These are phyloP conservation scores for Cyberlindnera amylophila DNA, from an alignment of 805 yeast species.

Conservation along the genomic window DNA sequence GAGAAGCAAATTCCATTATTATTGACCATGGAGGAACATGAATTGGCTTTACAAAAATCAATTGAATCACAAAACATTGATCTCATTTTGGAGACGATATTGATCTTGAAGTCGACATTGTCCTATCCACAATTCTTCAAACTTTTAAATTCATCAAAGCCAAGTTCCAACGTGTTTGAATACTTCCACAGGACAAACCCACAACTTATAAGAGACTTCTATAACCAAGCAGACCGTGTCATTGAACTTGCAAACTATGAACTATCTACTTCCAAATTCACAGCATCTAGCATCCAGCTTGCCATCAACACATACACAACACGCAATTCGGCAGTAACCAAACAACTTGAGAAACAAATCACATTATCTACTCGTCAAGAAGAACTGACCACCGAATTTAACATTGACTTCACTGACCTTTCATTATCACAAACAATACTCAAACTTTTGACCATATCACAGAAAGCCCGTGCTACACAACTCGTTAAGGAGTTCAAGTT, in stretches of 20 bases:
- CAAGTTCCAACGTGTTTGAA: conserved; percentile 34
- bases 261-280: conserved; percentile 23
- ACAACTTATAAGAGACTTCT: conserved; percentile 47
- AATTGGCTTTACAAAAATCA: conserved; percentile 63
- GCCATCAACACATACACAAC: conserved; percentile 27
- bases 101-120: conserved; percentile 48
- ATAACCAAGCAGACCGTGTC: conserved; percentile 60
- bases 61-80: conserved; percentile 41
- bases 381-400: conserved; percentile 39
- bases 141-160: conserved; percentile 45
- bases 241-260: conserved; percentile 43
- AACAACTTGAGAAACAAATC: conserved; percentile 41
- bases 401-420: conserved; percentile 35
- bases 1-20: conserved; percentile 59
- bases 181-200: conserved; percentile 33
- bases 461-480: conserved; percentile 44
- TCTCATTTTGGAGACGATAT: conserved; percentile 53
- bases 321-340: conserved; percentile 33
- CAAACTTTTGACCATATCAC: conserved; percentile 44
- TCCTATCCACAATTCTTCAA: conserved; percentile 68
- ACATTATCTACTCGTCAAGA: conserved; percentile 42
- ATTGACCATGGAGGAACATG: conserved; percentile 67
- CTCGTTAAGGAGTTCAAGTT: conserved; percentile 52
- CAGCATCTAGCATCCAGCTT: conserved; percentile 20
- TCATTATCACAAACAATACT: conserved; percentile 48